These are phyloP conservation scores for Dacryopinax primogenitus DNA, from an alignment of 768 basidiomycete species.

Conservation along the genomic window DNA sequence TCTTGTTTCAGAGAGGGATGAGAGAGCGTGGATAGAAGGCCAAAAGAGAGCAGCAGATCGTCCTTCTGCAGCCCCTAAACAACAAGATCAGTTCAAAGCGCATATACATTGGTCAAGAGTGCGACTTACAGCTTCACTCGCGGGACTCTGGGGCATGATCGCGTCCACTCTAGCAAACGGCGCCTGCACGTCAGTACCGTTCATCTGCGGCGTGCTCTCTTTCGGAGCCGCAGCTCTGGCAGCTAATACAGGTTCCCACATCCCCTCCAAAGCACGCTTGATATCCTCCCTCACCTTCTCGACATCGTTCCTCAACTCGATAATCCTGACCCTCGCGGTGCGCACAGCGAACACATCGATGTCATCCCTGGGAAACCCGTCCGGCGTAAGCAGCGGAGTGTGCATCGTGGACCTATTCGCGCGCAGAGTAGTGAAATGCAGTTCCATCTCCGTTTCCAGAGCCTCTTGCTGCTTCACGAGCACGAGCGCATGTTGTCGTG, in stretches of 20 bases:
- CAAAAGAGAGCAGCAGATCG: conserved; percentile 67
- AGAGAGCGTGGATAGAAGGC: conserved; percentile 41
- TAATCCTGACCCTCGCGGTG: conserved; percentile 59
- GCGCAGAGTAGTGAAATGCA: conserved; percentile 48
- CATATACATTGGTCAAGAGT: conserved; percentile 17
- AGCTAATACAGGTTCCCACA: conserved; percentile 41
- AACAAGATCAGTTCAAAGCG: background rate
- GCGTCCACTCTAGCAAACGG: conserved; percentile 75
- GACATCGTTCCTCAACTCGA: conserved; percentile 70
- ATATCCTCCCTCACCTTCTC: conserved; percentile 51
- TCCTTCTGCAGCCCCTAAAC: conserved; percentile 60
- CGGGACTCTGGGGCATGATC: conserved; percentile 71
- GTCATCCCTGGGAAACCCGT: conserved; percentile 80
- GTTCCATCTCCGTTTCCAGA: conserved; percentile 59
- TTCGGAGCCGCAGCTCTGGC: conserved; percentile 17
- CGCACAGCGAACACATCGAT: conserved; percentile 66
- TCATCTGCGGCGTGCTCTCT: conserved; percentile 5
- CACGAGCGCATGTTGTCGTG: conserved; percentile 34
- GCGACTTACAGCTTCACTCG: conserved; percentile 62
- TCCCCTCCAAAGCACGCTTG: conserved; percentile 49
- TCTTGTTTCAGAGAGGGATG: conserved; percentile 36
- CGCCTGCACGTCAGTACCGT: conserved; percentile 12
- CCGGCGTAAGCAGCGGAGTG: conserved; percentile 65
- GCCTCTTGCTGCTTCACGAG: conserved; percentile 56
- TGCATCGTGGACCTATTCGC: conserved; percentile 52